Evolutionary conservation across 768 basidiomycete species (phyloP), one percentile per base, ranked within the genome.

Genomic region (Lactifluus pinguis): DNA sequence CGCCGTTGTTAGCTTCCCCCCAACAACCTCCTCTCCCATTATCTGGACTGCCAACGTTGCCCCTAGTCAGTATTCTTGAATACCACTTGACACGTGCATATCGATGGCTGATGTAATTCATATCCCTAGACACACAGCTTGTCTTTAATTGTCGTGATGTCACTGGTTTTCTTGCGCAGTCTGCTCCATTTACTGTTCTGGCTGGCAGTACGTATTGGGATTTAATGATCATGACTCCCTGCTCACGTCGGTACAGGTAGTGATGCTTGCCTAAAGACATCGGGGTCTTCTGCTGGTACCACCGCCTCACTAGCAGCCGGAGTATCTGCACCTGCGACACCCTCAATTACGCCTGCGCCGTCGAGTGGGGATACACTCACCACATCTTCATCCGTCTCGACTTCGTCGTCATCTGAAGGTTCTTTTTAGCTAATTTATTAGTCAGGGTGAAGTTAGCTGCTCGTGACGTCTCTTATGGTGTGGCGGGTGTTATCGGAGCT

Each of bases 101-200:
- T 13, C 6, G 52, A 0, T 14, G 17, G n/a, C 47, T 47, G 5
- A 53, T 34, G 62, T 39, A 53, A 19, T 49, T 45, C 59, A 0
- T 55, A 19, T 53, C 1, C 47, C 25, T 2, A 25, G 25, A 25
- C 2, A 25, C 25, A 25, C 25, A 1, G 25, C 25, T 25, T 25
- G 25, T 25, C 25, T 25, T 0, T 59, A 83, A 85, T 76, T 61
- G 92, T 63, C 80, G 79, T 69, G 92, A 94, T 68, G 70, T 57
- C 57, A 80, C 74, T 36, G 91, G 92, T 67, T 0, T 21, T 0
- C 21, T 69, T 50, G 75, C 70, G 0, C 83, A 84, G 66, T 72
- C 79, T 2, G 87, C 79, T 6, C 36, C 81, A 2, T 77, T 89
- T 76, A 75, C 70, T 15, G 69, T 88, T 63, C 66, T 69, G 36